phyloP scores from a whole-genome alignment of 2,329 filamentous ascomycete species.

The Ophiostoma novo-ulmi region DNA sequence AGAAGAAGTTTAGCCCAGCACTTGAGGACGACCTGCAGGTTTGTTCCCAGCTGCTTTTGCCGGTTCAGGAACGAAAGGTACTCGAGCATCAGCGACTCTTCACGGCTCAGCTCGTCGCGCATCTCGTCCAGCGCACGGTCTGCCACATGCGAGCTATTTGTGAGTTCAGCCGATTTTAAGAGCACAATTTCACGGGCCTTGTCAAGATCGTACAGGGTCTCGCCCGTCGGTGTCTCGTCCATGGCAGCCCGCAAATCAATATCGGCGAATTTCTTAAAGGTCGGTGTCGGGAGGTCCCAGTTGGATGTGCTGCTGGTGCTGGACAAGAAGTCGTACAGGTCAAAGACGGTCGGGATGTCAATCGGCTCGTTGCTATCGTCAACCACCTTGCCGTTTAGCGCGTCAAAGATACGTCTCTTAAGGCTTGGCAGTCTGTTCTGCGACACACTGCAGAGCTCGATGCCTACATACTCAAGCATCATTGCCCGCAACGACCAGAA shows the following conservation, averaged over 20 bases:
- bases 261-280: constrained; percentile 56
- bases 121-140: constrained; percentile 37
- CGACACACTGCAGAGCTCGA: constrained; percentile 74
- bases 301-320: constrained; percentile 45
- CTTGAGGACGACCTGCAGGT: constrained; percentile 63
- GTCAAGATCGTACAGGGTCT: constrained; percentile 60
- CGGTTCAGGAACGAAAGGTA: constrained; percentile 61
- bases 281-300: constrained; percentile 49
- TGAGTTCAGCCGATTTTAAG: constrained; percentile 60
- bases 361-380: constrained; percentile 61
- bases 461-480: constrained; percentile 76
- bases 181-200: constrained; percentile 69
- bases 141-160: constrained; percentile 31
- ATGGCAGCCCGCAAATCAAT: constrained; percentile 63
- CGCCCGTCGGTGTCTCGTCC: constrained; percentile 51
- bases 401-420: constrained; percentile 62
- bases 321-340: constrained; percentile 83
- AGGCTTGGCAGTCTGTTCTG: constrained; percentile 65
- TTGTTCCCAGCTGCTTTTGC: constrained; percentile 51
- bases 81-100: constrained; percentile 56
- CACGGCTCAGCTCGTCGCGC: constrained; percentile 47
- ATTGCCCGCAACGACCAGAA: constrained; percentile 74
- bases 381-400: constrained; percentile 71
- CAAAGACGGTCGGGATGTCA: constrained; percentile 73
- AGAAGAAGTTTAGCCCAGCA: constrained; percentile 82